phyloP scores from a whole-genome alignment of 1,284 basidiomycete species.

The Papiliotrema nemorosa region DNA sequence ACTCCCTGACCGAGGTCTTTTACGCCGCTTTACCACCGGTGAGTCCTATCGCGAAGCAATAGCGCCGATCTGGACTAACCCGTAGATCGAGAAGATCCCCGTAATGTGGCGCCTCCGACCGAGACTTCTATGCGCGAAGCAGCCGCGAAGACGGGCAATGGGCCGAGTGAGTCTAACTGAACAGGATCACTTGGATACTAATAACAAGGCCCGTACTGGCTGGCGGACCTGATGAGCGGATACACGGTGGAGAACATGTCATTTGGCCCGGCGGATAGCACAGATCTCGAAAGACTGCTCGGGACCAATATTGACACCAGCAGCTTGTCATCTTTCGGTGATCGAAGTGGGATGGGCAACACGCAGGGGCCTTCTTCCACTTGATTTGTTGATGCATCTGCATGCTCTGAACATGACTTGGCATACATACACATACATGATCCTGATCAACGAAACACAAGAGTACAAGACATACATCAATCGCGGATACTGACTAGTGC shows the following conservation, averaged over 20 bases:
- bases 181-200: neutral
- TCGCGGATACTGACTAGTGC: neutral
- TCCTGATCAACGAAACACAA: neutral
- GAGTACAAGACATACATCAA: neutral
- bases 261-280: slow-evolving; percentile 44
- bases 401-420: no score
- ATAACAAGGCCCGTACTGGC: slow-evolving; percentile 27
- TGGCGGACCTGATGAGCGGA: slow-evolving; percentile 45
- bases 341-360: no score
- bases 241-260: slow-evolving; percentile 49
- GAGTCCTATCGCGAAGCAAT: neutral
- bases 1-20: slow-evolving; percentile 48
- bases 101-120: slow-evolving; percentile 46
- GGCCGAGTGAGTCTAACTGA: slow-evolving; percentile 21
- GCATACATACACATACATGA: neutral
- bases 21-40: slow-evolving; percentile 45
- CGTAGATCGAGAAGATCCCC: slow-evolving; percentile 41
- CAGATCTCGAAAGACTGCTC: slow-evolving; percentile 43
- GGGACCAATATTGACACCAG: neutral
- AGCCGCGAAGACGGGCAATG: slow-evolving; percentile 32
- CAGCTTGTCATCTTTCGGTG: neutral
- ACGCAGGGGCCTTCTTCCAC: no score
- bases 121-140: slow-evolving; percentile 47
- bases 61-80: neutral
- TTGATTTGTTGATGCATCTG: neutral